Percentiles rank a stretch among this genome's conserved stretches.
Conservation (phyloP, 768 basidiomycete genomes). For the Coprinopsis cinerea region DNA sequence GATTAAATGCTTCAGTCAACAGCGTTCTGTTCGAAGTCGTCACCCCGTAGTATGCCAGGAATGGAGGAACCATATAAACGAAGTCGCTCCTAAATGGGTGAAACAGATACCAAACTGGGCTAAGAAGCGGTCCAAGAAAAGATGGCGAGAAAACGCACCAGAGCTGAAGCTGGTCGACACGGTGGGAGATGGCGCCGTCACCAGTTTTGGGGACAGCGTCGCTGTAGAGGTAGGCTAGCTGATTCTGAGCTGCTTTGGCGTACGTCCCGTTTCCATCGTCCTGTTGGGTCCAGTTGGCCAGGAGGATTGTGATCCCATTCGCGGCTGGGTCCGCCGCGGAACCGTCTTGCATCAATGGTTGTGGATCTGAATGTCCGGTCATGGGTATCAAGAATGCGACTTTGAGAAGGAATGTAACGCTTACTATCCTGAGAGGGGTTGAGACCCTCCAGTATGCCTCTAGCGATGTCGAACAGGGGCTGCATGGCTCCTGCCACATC, state of each 20-base stretch:
- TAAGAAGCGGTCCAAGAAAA: not conserved
- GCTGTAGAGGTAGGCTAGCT: conserved; percentile 56
- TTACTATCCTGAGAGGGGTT: not conserved
- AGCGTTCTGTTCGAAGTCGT: conserved; percentile 50
- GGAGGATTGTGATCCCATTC: conserved; percentile 62
- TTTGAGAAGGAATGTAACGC: not conserved
- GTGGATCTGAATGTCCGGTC: conserved; percentile 39
- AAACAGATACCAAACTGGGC: not conserved
- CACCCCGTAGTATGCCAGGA: conserved; percentile 80
- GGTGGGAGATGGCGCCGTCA: conserved; percentile 82
- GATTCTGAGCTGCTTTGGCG: conserved; percentile 54
- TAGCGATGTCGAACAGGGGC: conserved; percentile 54
- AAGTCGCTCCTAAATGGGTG: conserved; percentile 57
- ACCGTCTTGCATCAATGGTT: conserved; percentile 51
- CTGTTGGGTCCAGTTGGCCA: conserved; percentile 48
- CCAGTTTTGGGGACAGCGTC: conserved; percentile 49
- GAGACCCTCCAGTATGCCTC: conserved; percentile 37
- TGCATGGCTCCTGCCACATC: conserved; percentile 31
- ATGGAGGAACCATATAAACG: conserved; percentile 83
- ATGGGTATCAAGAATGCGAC: conserved; percentile 23
- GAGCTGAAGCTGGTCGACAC: conserved; percentile 59
- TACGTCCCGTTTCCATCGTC: conserved; percentile 42
- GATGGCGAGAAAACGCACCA: conserved; percentile 42
- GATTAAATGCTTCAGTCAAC: conserved; percentile 58
- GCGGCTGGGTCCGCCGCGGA: conserved; percentile 75